These are phyloP conservation scores for Jackrogersella multiformis DNA, from an alignment of 495 filamentous ascomycete species.

Conservation along the genomic window DNA sequence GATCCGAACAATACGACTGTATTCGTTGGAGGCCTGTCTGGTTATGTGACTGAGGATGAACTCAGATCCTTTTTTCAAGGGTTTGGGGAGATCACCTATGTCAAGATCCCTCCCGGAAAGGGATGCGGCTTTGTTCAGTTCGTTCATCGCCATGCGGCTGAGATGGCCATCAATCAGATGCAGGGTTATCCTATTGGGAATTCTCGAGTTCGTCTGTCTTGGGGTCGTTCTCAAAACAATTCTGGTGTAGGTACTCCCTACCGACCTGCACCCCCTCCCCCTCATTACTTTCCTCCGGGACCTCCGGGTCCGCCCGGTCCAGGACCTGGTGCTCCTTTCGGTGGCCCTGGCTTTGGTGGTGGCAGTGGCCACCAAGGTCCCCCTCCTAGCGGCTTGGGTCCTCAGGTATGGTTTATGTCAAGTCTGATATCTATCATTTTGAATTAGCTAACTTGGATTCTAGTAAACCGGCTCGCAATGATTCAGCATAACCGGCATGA, in stretches of 20 bases:
- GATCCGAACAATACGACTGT: slow-evolving; percentile 99
- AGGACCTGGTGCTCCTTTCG: slow-evolving; percentile 43
- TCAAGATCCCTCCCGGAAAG: slow-evolving; percentile 99
- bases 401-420: slow-evolving; percentile 37
- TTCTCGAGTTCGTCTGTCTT: slow-evolving; percentile 95
- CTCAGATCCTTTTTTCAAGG: slow-evolving; percentile 99
- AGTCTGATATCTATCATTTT: neutral
- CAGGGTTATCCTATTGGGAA: slow-evolving; percentile 99
- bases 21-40: slow-evolving; percentile 96
- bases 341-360: slow-evolving; percentile 44
- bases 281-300: slow-evolving; percentile 83
- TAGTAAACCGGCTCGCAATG: slow-evolving; percentile 26
- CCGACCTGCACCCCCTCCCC: slow-evolving; percentile 91
- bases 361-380: slow-evolving; percentile 39
- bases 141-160: slow-evolving; percentile 96
- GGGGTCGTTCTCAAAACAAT: slow-evolving; percentile 99
- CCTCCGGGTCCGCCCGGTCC: slow-evolving; percentile 68
- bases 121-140: slow-evolving; percentile 99
- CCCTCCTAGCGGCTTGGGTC: slow-evolving; percentile 44
- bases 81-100: slow-evolving; percentile 99
- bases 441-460: slow-evolving; percentile 13
- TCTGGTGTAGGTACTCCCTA: slow-evolving; percentile 98
- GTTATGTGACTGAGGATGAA: slow-evolving; percentile 99
- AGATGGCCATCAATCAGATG: slow-evolving; percentile 99
- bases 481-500: slow-evolving; percentile 30